A percentile compares a stretch with the other conserved stretches of the same genome.
Evolutionary conservation across 23 red algal genomes (phyloP).

Genomic region (Gracilaria caudata): DNA sequence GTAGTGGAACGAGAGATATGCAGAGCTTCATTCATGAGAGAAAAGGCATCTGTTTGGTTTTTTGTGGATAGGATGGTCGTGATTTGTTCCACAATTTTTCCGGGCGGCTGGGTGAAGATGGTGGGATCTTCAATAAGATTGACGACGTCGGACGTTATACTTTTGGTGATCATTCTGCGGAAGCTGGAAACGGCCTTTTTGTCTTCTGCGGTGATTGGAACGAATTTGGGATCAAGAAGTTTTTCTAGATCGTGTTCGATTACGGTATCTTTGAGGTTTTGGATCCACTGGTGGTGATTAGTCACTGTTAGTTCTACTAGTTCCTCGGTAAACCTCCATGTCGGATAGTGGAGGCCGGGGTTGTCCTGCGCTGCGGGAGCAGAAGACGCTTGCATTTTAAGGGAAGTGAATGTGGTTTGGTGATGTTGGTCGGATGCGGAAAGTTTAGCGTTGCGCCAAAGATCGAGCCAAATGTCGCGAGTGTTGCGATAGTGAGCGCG

Average conservation of each 20-base stretch:
- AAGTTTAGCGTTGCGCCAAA: neutral
- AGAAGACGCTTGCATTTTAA: neutral
- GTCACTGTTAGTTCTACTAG: neutral
- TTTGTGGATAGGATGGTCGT: neutral
- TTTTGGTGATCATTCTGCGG: slow-evolving; percentile 35
- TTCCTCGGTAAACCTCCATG: slow-evolving; percentile 18
- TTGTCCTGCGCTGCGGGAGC: neutral
- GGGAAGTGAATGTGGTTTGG: neutral
- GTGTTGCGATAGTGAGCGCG: neutral
- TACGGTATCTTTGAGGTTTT: slow-evolving; percentile 3
- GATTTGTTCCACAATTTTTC: neutral
- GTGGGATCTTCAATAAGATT: neutral
- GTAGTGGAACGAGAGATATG: neutral
- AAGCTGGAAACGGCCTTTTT: neutral
- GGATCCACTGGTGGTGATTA: slow-evolving; percentile 12
- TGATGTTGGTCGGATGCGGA: neutral
- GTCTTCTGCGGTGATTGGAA: neutral
- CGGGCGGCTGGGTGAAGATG: neutral
- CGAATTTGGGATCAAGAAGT: neutral
- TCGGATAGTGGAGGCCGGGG: neutral
- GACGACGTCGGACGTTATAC: neutral
- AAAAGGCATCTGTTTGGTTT: neutral
- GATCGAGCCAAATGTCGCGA: neutral
- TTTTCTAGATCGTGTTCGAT: slow-evolving; percentile 4
- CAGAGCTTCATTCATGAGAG: neutral